Base-by-base conservation (phyloP, 2,329 filamentous ascomycete genomes). In the Byssochlamys sp. region DNA sequence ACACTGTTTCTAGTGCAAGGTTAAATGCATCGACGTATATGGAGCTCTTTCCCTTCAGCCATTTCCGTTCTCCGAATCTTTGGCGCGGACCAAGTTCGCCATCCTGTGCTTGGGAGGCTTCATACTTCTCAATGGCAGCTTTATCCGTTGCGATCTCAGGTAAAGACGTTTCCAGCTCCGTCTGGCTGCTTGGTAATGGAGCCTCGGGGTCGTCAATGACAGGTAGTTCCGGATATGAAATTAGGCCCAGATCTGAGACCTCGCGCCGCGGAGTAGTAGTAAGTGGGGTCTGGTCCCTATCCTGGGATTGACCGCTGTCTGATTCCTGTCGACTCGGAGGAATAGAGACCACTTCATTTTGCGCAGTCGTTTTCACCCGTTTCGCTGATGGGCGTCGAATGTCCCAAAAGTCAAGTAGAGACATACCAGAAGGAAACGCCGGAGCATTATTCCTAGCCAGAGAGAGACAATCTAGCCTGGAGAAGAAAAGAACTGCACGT, bases 11-110 rank as follows among this genome's bases (percentile, higher is more conserved):
- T 53, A 99, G 77, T 1, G 92, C 90, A 12, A 97, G 78, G 67
- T 96, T 96, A 78, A 99, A 99, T 0, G 94, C 94, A 74, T 99
- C 94, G 19, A 96, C 90, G 66, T 99, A 99, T 57, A 99, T 90
- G 1, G 91, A 97, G 67, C 86, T 95, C 69, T 84, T 86, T 0
- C 90, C 90, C 66, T 81, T 84, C 3, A 85, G 74, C 90, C 90
- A 96, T 59, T 76, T 81, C 54, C 77, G 78, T 55, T 84, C 75
- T 58, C 79, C 79, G 12, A 87, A 67, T 6, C 82, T 77, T 39
- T 78, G 75, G 60, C 80, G 78, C 4, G 78, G 67, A 60, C 72
- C 66, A 33, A 67, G 66, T 7, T 77, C 68, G 9, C 75, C 69
- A 19, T 3, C 75, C 68, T 3, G 73, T 72, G 55, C 80, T 63